These are phyloP conservation scores for Neurospora sp. DNA, from an alignment of 495 filamentous ascomycete species.

Conservation along the genomic window DNA sequence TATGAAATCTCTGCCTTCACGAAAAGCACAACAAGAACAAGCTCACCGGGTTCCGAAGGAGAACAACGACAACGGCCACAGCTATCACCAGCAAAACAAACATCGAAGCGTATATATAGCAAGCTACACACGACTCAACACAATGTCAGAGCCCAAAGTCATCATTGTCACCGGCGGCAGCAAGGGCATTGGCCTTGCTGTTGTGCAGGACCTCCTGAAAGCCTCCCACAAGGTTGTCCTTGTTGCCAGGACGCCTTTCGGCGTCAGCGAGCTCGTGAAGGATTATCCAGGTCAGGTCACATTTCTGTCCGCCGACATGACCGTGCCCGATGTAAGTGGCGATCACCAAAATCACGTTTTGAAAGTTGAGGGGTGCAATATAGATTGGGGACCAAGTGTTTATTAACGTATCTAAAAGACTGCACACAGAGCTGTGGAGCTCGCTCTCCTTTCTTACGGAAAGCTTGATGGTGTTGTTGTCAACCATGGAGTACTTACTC, in stretches of 20 bases:
- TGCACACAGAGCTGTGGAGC: constrained; percentile 49
- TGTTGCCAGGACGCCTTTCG: constrained; percentile 58
- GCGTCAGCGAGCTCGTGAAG: constrained; percentile 55
- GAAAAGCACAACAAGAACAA: neutral
- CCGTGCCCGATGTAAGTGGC: constrained; percentile 44
- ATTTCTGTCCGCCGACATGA: constrained; percentile 66
- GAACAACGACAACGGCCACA: neutral
- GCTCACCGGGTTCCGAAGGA: neutral
- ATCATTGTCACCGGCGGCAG: constrained; percentile 63
- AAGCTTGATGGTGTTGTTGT: constrained; percentile 71
- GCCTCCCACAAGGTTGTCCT: constrained; percentile 62
- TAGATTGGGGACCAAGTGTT: neutral
- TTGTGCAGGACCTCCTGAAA: constrained; percentile 62
- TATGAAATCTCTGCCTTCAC: neutral
- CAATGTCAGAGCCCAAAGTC: constrained; percentile 34
- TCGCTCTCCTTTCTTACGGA: constrained; percentile 56
- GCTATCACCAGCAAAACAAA: neutral
- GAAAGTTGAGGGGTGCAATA: neutral
- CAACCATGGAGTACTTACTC: constrained; percentile 76
- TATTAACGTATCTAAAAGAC: constrained; percentile 28
- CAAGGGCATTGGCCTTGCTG: constrained; percentile 73
- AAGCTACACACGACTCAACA: neutral
- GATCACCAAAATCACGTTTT: neutral
- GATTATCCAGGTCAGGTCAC: constrained; percentile 58
- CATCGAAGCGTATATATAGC: neutral